Evolutionary conservation across 352 stramenopile species (phyloP).

Genomic region (Phytopythium vexans): DNA sequence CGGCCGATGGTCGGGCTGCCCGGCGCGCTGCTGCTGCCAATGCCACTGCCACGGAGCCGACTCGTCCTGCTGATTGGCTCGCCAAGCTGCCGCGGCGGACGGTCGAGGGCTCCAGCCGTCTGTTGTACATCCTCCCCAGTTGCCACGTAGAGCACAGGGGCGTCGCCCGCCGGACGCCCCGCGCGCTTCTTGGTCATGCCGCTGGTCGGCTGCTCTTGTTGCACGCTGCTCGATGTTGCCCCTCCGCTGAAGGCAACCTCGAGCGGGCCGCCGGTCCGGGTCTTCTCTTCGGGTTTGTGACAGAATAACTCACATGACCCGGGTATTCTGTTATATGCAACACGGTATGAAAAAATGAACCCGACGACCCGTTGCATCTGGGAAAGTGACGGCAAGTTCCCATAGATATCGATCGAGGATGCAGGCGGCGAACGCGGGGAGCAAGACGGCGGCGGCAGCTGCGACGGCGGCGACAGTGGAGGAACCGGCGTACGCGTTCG

Average conservation of each 20-base stretch:
- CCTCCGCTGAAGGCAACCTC: too few species aligned
- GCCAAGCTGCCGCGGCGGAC: too few species aligned
- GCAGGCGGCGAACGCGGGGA: conserved; percentile 20
- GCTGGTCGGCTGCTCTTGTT: neutral
- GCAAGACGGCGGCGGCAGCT: conserved; percentile 13
- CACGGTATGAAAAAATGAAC: too few species aligned
- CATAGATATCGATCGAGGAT: conserved; percentile 6
- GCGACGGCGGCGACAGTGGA: conserved; percentile 25
- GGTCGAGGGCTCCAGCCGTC: too few species aligned
- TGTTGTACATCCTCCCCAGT: too few species aligned
- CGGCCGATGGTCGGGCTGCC: conserved; percentile 6
- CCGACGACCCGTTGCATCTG: too few species aligned
- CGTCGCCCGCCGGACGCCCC: conserved; percentile 12
- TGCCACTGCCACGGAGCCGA: conserved; percentile 1
- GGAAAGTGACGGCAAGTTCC: neutral
- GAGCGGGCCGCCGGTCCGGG: too few species aligned
- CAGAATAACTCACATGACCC: too few species aligned
- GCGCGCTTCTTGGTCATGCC: conserved; percentile 45
- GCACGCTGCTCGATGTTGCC: too few species aligned
- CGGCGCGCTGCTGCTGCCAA: neutral
- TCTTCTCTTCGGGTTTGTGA: too few species aligned
- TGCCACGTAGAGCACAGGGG: neutral
- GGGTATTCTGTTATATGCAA: too few species aligned
- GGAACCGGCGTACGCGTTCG: conserved; percentile 76
- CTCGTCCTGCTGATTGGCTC: neutral